These are phyloP conservation scores for Oryza punctata DNA, from an alignment of 176 grass and related monocot genomes.

Conservation along the genomic window DNA sequence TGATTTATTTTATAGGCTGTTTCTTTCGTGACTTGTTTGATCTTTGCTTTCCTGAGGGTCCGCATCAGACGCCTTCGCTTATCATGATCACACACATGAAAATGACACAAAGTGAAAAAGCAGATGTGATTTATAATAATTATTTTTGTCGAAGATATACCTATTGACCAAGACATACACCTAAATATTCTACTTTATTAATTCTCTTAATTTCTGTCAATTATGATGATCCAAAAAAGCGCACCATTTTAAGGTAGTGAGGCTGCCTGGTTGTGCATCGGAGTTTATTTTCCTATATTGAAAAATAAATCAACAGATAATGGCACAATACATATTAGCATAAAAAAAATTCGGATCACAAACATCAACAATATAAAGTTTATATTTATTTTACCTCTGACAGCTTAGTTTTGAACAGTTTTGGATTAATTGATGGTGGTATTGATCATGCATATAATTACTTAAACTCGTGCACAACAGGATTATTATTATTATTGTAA, in stretches of 20 bases:
- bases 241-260: background rate
- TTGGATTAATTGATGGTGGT: background rate
- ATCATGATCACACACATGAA: constrained; percentile 31
- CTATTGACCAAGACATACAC: background rate
- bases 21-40: constrained; percentile 17
- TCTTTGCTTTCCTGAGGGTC: background rate
- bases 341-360: background rate
- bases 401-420: background rate
- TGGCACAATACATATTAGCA: background rate
- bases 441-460: background rate
- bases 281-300: background rate
- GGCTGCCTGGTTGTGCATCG: background rate
- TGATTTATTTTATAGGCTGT: background rate
- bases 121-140: background rate
- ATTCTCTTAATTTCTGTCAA: background rate
- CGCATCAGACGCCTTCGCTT: constrained; percentile 10
- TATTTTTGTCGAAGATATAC: background rate
- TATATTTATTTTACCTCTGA: background rate
- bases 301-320: background rate
- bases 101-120: constrained; percentile 17
- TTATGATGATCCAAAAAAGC: background rate
- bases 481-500: no score
- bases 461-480: no score
- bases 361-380: background rate
- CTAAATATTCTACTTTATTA: background rate